phyloP scores from a whole-genome alignment of 78 protist genomes.

The Planoprotostelium fungivorum region DNA sequence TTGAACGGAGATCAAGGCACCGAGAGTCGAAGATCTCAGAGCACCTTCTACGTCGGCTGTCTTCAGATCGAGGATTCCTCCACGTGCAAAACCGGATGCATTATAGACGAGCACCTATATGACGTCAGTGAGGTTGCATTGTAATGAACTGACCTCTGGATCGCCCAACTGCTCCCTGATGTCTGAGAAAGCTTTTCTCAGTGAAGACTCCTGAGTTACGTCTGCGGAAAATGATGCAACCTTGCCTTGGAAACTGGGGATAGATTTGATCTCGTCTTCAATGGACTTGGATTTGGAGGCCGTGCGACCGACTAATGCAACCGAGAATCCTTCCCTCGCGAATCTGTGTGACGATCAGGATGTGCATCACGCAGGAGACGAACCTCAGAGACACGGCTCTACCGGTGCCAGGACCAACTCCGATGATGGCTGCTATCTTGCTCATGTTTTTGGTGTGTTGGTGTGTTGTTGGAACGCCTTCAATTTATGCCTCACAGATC shows the following conservation, averaged over 20 bases:
- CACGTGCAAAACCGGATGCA: constrained; percentile 9
- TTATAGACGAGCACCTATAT: constrained; percentile 18
- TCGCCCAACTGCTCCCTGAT: constrained; percentile 2
- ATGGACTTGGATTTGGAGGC: constrained; percentile 13
- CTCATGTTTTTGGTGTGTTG: neutral
- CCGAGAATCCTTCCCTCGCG: constrained; percentile 41
- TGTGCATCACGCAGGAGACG: neutral
- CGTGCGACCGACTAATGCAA: constrained; percentile 21
- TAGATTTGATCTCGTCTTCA: constrained; percentile 4
- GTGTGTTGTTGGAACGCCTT: no score
- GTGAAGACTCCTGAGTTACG: neutral
- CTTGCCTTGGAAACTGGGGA: neutral
- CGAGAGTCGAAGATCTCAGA: constrained; percentile 10
- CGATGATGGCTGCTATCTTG: constrained; percentile 27
- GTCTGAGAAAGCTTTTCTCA: constrained; percentile 14
- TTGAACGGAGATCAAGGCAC: no score
- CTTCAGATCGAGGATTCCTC: constrained; percentile 6
- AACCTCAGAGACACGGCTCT: constrained; percentile 11
- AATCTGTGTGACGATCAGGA: constrained; percentile 1
- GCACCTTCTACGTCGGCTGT: constrained; percentile 17
- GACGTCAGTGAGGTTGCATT: no score
- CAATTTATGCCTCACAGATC: no score
- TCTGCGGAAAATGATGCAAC: constrained; percentile 14
- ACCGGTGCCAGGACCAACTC: constrained; percentile 50
- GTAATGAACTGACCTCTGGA: no score